A percentile compares a stretch with the other conserved stretches of the same genome.
phyloP scores from a whole-genome alignment of 2,329 filamentous ascomycete species.

The Cordyceps tenuipes region DNA sequence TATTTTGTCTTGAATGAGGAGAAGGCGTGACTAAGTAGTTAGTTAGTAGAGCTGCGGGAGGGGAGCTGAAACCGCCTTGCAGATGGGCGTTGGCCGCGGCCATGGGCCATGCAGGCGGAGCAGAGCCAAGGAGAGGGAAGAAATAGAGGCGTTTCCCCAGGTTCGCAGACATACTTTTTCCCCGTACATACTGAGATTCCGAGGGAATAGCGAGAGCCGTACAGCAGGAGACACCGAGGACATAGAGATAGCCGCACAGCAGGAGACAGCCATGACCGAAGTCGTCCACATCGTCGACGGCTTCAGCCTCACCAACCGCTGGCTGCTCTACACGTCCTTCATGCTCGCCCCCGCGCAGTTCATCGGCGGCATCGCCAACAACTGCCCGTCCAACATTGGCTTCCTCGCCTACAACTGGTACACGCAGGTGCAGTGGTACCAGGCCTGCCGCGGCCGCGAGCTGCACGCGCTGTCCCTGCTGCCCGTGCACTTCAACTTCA shows the following conservation, averaged over 20 bases:
- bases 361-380: conserved; percentile 12
- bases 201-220: no score
- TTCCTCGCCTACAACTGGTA: conserved; percentile 17
- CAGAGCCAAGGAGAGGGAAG: neutral
- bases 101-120: no score
- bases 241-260: neutral
- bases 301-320: conserved; percentile 16
- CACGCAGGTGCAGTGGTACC: conserved; percentile 14
- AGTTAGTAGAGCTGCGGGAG: neutral
- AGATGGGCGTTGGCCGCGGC: neutral
- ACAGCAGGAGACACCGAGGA: neutral
- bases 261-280: neutral
- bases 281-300: conserved; percentile 12
- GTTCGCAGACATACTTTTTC: neutral
- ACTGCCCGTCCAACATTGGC: conserved; percentile 14
- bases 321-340: conserved; percentile 14
- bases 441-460: conserved; percentile 7
- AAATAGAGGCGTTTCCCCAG: neutral
- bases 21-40: neutral
- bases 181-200: no score
- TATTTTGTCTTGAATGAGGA: neutral
- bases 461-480: conserved; percentile 14
- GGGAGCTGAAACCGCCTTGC: neutral
- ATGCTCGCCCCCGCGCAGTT: conserved; percentile 15
- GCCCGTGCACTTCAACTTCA: conserved; percentile 15